Conservation (phyloP, 495 filamentous ascomycete species). For the Bacidia rubella region DNA sequence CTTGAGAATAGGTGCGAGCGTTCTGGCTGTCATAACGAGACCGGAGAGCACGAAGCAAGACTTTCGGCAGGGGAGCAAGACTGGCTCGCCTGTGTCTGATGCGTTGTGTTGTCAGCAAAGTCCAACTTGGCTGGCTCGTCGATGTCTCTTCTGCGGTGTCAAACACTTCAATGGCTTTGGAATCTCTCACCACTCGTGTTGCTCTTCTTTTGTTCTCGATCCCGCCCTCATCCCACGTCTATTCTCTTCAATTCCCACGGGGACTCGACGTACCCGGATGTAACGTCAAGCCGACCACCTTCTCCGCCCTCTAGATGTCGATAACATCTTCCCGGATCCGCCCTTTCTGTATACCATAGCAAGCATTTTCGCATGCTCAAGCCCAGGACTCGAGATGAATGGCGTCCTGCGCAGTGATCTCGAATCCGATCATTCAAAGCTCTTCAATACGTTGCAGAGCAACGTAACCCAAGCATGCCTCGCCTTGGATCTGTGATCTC, state of each 20-base stretch:
- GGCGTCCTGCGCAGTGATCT: constrained; percentile 75
- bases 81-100: constrained; percentile 84
- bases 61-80: constrained; percentile 94
- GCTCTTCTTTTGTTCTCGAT: too few species aligned
- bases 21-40: constrained; percentile 86
- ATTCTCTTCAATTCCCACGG: background rate
- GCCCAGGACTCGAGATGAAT: constrained; percentile 53
- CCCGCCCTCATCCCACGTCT: background rate
- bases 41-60: constrained; percentile 90
- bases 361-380: constrained; percentile 70
- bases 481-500: too few species aligned
- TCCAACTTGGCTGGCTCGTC: background rate
- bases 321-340: constrained; percentile 60
- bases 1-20: constrained; percentile 76
- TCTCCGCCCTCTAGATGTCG: constrained; percentile 90
- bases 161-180: too few species aligned
- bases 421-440: too few species aligned
- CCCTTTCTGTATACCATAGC: constrained; percentile 73
- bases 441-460: too few species aligned
- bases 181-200: too few species aligned
- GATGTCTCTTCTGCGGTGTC: too few species aligned
- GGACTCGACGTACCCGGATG: constrained; percentile 58
- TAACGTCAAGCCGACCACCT: constrained; percentile 87
- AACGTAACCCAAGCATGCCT: too few species aligned
- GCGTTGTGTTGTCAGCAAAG: background rate